A percentile compares a stretch with the other conserved stretches of the same genome.
These are phyloP conservation scores for Limnomonas spitsbergensis DNA, from an alignment of 139 green algal species.

Conservation along the genomic window DNA sequence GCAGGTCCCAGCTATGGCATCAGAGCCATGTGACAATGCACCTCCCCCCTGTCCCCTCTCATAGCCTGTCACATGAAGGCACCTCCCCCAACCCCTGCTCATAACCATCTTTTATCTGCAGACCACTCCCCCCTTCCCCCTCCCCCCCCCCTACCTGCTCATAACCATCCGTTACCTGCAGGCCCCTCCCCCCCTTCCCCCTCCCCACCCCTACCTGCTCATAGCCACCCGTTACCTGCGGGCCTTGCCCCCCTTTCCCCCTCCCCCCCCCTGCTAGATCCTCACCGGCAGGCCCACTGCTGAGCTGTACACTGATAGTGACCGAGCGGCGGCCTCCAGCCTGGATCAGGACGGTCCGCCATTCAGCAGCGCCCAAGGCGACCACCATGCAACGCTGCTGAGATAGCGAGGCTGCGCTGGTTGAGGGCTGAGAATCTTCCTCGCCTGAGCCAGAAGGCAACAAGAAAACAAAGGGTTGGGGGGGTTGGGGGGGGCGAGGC, in stretches of 20 bases:
- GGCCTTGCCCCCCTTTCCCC: not conserved
- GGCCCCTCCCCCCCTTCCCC: no score
- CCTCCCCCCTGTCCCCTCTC: no score
- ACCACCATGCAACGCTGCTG: slow-evolving; percentile 13
- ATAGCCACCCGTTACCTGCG: not conserved
- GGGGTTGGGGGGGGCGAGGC: no score
- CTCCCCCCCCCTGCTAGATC: not conserved
- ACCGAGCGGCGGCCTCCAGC: slow-evolving; percentile 12
- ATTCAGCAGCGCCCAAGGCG: slow-evolving; percentile 29
- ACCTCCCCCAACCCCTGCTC: no score
- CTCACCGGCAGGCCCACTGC: slow-evolving; percentile 12
- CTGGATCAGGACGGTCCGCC: slow-evolving; percentile 33
- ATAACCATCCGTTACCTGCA: not conserved
- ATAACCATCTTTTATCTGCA: no score
- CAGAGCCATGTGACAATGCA: not conserved
- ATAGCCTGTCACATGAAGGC: no score
- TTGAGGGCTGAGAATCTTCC: not conserved
- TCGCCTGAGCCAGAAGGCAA: not conserved
- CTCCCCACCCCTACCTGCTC: not conserved
- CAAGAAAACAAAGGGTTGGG: no score
- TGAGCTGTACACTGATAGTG: slow-evolving; percentile 33
- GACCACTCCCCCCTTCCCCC: no score
- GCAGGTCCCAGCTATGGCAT: no score
- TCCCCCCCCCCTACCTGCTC: no score
- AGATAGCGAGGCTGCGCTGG: not conserved